These are phyloP conservation scores for Leccinum longicurvipes DNA, from an alignment of 768 basidiomycete genomes.

Conservation along the genomic window DNA sequence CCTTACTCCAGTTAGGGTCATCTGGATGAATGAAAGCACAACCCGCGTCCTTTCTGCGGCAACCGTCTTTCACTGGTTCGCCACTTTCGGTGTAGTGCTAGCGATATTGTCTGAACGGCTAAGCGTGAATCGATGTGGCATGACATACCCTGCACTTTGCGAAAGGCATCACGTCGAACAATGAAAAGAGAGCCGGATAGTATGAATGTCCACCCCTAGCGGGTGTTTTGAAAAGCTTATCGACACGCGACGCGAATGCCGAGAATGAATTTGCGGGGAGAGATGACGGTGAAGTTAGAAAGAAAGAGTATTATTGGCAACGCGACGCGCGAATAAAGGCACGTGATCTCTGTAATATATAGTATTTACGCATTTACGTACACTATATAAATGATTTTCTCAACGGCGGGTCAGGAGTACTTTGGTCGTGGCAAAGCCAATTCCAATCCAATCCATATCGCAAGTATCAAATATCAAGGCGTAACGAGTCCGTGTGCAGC, in stretches of 20 bases:
- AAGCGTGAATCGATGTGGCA: conserved; percentile 2
- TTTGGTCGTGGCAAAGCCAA: neutral
- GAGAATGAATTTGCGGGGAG: neutral
- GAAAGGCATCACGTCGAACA: conserved; percentile 19
- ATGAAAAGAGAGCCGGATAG: neutral
- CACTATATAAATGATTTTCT: no score
- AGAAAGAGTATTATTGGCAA: conserved; percentile 2
- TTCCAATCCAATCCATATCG: conserved; percentile 11
- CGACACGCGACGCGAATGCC: neutral
- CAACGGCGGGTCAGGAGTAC: neutral
- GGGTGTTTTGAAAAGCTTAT: neutral
- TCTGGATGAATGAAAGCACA: conserved; percentile 33
- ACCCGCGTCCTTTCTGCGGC: conserved; percentile 13
- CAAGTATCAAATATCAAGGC: conserved; percentile 4
- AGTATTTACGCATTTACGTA: neutral
- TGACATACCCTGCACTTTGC: conserved; percentile 24
- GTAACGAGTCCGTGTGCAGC: conserved; percentile 13
- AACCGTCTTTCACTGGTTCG: conserved; percentile 26
- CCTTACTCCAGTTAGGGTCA: conserved; percentile 23
- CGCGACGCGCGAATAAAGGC: neutral
- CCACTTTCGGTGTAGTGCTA: conserved; percentile 34
- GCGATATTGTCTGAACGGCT: neutral
- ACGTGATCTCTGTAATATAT: neutral
- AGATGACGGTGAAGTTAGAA: neutral
- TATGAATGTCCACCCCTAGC: neutral